Evolutionary conservation across 2,329 filamentous ascomycete genomes (phyloP).

Genomic region (Fusarium zealandicum): DNA sequence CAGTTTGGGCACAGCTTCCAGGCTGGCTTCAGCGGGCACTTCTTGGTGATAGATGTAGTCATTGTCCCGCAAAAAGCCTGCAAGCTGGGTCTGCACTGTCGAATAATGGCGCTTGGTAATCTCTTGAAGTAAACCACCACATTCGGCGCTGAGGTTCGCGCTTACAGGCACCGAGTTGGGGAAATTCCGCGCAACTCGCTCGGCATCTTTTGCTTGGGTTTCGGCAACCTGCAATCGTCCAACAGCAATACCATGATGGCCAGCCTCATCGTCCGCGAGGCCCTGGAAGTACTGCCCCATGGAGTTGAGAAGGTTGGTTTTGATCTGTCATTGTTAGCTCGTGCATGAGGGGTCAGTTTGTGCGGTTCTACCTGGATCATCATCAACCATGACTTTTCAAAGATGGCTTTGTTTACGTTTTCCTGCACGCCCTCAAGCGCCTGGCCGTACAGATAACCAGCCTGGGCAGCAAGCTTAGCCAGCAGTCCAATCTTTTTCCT

Average conservation of each 20-base stretch:
- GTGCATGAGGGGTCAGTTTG: not conserved
- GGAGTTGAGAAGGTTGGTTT: slow-evolving; percentile 82
- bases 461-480: slow-evolving; percentile 92
- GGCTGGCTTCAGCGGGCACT: slow-evolving; percentile 82
- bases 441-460: slow-evolving; percentile 85
- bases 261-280: slow-evolving; percentile 86
- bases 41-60: slow-evolving; percentile 98
- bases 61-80: slow-evolving; percentile 85
- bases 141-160: slow-evolving; percentile 84
- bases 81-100: slow-evolving; percentile 81
- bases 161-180: slow-evolving; percentile 79
- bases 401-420: slow-evolving; percentile 87
- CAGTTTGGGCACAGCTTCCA: slow-evolving; percentile 85
- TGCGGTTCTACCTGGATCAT: slow-evolving; percentile 72
- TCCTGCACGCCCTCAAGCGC: slow-evolving; percentile 90
- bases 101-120: slow-evolving; percentile 83
- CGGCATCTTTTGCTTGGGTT: slow-evolving; percentile 77
- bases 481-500: slow-evolving; percentile 91
- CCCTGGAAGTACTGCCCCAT: slow-evolving; percentile 95
- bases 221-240: slow-evolving; percentile 85
- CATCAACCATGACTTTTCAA: slow-evolving; percentile 91
- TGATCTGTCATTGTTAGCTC: slow-evolving; percentile 60
- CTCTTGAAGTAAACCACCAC: slow-evolving; percentile 75
- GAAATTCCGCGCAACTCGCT: slow-evolving; percentile 78
- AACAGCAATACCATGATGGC: slow-evolving; percentile 85